These are phyloP conservation scores for Fusarium dlaminii DNA, from an alignment of 2,329 filamentous ascomycete species.

Conservation along the genomic window DNA sequence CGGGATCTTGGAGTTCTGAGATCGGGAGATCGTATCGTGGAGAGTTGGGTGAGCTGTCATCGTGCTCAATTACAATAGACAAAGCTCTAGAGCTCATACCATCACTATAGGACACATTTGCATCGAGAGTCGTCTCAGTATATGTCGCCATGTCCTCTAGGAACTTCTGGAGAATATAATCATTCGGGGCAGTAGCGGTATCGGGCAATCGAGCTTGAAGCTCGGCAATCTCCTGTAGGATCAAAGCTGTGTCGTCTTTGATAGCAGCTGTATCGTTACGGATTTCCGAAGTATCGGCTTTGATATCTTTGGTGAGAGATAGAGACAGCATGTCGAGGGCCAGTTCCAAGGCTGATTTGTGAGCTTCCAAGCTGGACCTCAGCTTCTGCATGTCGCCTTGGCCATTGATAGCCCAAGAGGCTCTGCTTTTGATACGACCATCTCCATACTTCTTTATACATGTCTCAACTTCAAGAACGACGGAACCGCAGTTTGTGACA, in stretches of 20 bases:
- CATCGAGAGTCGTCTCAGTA: neutral
- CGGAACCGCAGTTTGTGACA: neutral
- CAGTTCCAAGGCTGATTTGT: conserved; percentile 17
- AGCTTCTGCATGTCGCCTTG: conserved; percentile 21
- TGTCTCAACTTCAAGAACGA: neutral
- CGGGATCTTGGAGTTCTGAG: fast-evolving
- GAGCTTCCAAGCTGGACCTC: conserved; percentile 6
- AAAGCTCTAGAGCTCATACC: neutral
- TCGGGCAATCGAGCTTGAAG: conserved; percentile 2
- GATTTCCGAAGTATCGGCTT: neutral
- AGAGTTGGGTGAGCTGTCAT: fast-evolving
- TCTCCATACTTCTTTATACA: conserved; percentile 11
- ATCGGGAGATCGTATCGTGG: fast-evolving
- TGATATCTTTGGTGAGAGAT: neutral
- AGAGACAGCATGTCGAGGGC: conserved; percentile 9
- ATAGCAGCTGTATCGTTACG: conserved; percentile 9
- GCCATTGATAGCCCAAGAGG: neutral
- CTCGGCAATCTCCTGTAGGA: neutral
- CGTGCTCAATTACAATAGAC: neutral
- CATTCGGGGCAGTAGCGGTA: neutral
- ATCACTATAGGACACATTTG: neutral
- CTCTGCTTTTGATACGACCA: neutral
- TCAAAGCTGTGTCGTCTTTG: conserved; percentile 5
- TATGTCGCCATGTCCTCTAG: conserved; percentile 18
- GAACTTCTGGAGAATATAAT: conserved; percentile 4